Percentiles rank a stretch among this genome's conserved stretches.
Evolutionary conservation across 225 moss, liverwort and hornwort species (phyloP).

Genomic region (Climacium dendroides): DNA sequence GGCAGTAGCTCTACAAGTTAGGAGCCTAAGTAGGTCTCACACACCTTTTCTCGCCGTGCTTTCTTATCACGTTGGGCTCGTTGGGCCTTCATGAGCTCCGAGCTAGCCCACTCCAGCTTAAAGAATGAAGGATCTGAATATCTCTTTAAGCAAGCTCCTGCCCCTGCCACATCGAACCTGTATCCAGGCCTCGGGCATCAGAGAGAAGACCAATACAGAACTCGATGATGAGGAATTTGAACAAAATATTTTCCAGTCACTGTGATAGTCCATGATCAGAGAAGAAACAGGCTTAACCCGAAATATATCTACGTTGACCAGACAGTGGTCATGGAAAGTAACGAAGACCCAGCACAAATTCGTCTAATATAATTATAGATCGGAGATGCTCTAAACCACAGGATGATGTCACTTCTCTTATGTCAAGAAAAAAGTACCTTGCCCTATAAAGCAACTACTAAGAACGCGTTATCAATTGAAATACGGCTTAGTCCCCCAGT

Average conservation of each 20-base stretch:
- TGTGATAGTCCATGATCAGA: neutral
- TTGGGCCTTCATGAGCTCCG: conserved; percentile 95
- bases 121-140: conserved; percentile 98
- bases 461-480: neutral
- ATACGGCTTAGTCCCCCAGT: neutral
- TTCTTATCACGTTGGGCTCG: conserved; percentile 77
- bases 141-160: conserved; percentile 91
- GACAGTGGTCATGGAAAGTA: neutral
- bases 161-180: conserved; percentile 87
- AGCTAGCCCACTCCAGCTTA: conserved; percentile 87
- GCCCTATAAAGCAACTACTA: neutral
- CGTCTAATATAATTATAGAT: neutral
- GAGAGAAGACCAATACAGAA: neutral
- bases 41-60: conserved; percentile 77
- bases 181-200: neutral
- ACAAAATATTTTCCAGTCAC: neutral
- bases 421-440: neutral
- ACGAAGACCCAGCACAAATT: neutral
- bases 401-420: neutral
- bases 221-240: neutral
- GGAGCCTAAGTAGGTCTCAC: neutral
- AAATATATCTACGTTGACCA: neutral
- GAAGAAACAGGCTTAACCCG: neutral
- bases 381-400: neutral
- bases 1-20: neutral